phyloP scores from a whole-genome alignment of 495 filamentous ascomycete genomes.

The Talaromyces proteolyticus region DNA sequence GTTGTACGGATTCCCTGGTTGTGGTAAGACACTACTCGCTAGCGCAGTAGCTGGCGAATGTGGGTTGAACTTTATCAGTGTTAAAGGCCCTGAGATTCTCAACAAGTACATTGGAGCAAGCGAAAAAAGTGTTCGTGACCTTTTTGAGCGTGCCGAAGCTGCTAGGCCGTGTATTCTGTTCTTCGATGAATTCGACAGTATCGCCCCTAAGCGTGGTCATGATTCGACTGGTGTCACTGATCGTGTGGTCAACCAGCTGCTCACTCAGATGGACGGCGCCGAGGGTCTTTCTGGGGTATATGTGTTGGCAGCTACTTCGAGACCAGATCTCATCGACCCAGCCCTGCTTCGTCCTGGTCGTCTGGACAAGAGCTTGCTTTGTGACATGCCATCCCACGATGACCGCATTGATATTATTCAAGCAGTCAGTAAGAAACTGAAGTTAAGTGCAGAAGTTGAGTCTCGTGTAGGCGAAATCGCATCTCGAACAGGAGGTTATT shows the following conservation, averaged over 20 bases:
- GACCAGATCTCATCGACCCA: constrained; percentile 92
- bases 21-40: constrained; percentile 91
- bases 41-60: constrained; percentile 93
- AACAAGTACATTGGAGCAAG: constrained; percentile 98
- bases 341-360: constrained; percentile 84
- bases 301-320: constrained; percentile 84
- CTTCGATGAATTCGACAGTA: constrained; percentile 97
- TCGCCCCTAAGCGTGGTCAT: constrained; percentile 94
- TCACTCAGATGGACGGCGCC: constrained; percentile 98
- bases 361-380: constrained; percentile 84
- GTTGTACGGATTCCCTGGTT: constrained; percentile 91
- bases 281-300: constrained; percentile 93
- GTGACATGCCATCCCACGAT: constrained; percentile 72
- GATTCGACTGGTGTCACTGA: constrained; percentile 96
- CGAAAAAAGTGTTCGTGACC: constrained; percentile 89
- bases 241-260: constrained; percentile 94
- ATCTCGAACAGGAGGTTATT: constrained; percentile 78
- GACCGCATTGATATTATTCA: constrained; percentile 84
- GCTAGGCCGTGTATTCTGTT: constrained; percentile 90
- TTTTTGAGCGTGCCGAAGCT: constrained; percentile 87
- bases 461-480: constrained; percentile 59
- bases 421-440: constrained; percentile 74
- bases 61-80: constrained; percentile 94
- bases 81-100: constrained; percentile 95
- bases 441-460: constrained; percentile 54